A percentile compares a stretch with the other conserved stretches of the same genome.
These are phyloP conservation scores for Radiomyces spectabilis DNA, from an alignment of 192 early-diverging fungal species.

Conservation along the genomic window DNA sequence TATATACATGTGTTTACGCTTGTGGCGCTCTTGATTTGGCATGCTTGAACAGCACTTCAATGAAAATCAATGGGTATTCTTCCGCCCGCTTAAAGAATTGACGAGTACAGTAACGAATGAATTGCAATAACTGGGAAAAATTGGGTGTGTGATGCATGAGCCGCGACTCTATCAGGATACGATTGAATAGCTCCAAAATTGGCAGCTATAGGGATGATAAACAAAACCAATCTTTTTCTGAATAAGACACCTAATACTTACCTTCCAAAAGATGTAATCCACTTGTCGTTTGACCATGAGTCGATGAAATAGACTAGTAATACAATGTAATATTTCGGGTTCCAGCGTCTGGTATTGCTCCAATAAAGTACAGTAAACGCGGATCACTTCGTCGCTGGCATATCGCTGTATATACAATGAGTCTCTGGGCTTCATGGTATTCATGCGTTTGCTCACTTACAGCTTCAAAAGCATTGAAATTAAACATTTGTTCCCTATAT, in stretches of 20 bases:
- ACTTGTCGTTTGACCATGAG: slow-evolving; percentile 51
- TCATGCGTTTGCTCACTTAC: slow-evolving; percentile 15
- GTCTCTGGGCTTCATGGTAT: background rate
- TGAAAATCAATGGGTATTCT: slow-evolving; percentile 47
- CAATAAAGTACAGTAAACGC: slow-evolving; percentile 47
- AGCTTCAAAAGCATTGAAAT: slow-evolving; percentile 39
- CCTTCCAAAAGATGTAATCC: slow-evolving; percentile 52
- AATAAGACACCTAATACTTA: too few species aligned
- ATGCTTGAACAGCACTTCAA: slow-evolving; percentile 58
- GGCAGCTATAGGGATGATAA: slow-evolving; percentile 33
- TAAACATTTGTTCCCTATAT: slow-evolving; percentile 40
- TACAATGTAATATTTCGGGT: slow-evolving; percentile 38
- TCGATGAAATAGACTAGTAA: slow-evolving; percentile 58
- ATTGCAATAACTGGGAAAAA: slow-evolving; percentile 40
- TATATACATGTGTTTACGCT: too few species aligned
- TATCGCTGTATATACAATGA: slow-evolving; percentile 34
- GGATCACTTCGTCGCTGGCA: slow-evolving; percentile 40
- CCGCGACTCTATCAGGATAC: slow-evolving; percentile 33
- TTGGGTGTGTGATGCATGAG: slow-evolving; percentile 17
- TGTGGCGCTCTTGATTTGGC: too few species aligned
- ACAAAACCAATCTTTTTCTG: too few species aligned
- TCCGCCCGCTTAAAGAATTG: slow-evolving; percentile 48
- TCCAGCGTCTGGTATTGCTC: slow-evolving; percentile 46
- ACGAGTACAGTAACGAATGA: slow-evolving; percentile 41
- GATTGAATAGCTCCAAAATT: slow-evolving; percentile 54